A percentile compares a stretch with the other conserved stretches of the same genome.
phyloP scores from a whole-genome alignment of 352 stramenopile species.

The Hyaloperonospora arabidopsidis region DNA sequence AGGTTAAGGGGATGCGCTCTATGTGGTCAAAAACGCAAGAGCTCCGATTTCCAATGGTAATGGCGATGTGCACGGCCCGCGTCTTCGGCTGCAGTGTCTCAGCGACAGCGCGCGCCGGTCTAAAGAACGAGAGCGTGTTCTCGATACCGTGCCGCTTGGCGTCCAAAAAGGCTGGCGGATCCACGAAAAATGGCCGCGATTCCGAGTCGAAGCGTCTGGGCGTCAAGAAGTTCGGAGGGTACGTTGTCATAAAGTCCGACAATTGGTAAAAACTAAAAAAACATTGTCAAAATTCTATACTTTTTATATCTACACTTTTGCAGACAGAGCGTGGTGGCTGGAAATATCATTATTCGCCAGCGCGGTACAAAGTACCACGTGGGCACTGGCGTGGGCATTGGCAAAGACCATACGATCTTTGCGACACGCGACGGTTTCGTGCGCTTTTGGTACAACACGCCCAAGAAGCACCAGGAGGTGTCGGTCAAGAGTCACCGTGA shows the following conservation, averaged over 20 bases:
- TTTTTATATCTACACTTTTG: too few relatives aligned
- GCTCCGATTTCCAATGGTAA: slow-evolving; percentile 37
- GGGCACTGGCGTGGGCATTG: slow-evolving; percentile 90
- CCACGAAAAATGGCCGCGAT: slow-evolving; percentile 96
- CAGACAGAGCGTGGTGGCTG: slow-evolving; percentile 82
- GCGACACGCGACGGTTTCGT: slow-evolving; percentile 83
- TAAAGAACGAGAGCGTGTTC: slow-evolving; percentile 40
- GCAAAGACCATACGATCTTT: slow-evolving; percentile 92
- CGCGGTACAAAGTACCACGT: slow-evolving; percentile 93
- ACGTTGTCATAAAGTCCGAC: slow-evolving; percentile 3
- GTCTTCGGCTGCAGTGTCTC: slow-evolving; percentile 43
- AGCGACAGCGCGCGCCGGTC: slow-evolving; percentile 14
- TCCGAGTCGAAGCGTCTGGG: slow-evolving; percentile 94
- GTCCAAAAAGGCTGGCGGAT: slow-evolving; percentile 95
- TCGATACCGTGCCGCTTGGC: slow-evolving; percentile 58
- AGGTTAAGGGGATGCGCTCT: slow-evolving; percentile 3
- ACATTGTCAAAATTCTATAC: too few relatives aligned
- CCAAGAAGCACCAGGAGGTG: slow-evolving; percentile 80
- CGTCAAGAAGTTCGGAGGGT: slow-evolving; percentile 95
- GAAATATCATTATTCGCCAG: slow-evolving; percentile 98
- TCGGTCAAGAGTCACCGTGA: slow-evolving; percentile 73
- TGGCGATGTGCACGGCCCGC: slow-evolving; percentile 67
- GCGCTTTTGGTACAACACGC: slow-evolving; percentile 86
- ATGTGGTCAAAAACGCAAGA: slow-evolving; percentile 16
- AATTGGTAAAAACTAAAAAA: background rate